Conservation (phyloP, 108 stramenopile genomes). For the Tribonema minus region DNA sequence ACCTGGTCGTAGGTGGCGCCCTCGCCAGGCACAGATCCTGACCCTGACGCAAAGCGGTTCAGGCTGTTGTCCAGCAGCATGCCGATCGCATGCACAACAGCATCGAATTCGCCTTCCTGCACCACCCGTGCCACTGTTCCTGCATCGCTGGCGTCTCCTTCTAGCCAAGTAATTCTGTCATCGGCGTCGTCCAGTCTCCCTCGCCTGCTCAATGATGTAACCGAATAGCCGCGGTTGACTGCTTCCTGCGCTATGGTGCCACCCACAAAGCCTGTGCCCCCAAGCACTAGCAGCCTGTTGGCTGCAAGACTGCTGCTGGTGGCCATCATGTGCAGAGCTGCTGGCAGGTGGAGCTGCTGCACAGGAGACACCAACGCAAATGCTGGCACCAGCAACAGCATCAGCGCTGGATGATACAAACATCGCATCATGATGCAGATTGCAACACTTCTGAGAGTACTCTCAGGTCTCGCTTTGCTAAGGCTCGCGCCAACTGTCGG, state of each 20-base stretch:
- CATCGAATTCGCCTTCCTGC: slow-evolving; percentile 31
- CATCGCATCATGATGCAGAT: too few species aligned
- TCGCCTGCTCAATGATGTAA: slow-evolving; percentile 38
- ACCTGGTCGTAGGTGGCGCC: slow-evolving; percentile 47
- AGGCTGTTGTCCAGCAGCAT: slow-evolving; percentile 46
- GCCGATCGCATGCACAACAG: slow-evolving; percentile 48
- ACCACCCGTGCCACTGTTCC: slow-evolving; percentile 20
- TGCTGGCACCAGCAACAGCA: too few species aligned
- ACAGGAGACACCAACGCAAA: too few species aligned
- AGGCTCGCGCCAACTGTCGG: too few species aligned
- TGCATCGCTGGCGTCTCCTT: slow-evolving; percentile 45
- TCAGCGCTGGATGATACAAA: too few species aligned
- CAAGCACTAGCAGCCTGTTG: slow-evolving; percentile 31
- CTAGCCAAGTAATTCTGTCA: slow-evolving; percentile 4
- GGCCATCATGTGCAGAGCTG: too few species aligned
- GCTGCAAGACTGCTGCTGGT: too few species aligned
- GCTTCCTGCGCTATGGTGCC: slow-evolving; percentile 26
- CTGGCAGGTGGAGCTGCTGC: too few species aligned
- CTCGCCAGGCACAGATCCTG: slow-evolving; percentile 40
- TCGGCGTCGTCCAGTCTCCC: not conserved
- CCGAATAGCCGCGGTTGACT: slow-evolving; percentile 29
- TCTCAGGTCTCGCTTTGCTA: too few species aligned
- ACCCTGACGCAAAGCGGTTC: slow-evolving; percentile 45
- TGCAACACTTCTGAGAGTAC: too few species aligned
- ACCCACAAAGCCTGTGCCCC: slow-evolving; percentile 52